Evolutionary conservation across 176 grass and related monocot genomes (phyloP).

Genomic region (Typha latifolia): DNA sequence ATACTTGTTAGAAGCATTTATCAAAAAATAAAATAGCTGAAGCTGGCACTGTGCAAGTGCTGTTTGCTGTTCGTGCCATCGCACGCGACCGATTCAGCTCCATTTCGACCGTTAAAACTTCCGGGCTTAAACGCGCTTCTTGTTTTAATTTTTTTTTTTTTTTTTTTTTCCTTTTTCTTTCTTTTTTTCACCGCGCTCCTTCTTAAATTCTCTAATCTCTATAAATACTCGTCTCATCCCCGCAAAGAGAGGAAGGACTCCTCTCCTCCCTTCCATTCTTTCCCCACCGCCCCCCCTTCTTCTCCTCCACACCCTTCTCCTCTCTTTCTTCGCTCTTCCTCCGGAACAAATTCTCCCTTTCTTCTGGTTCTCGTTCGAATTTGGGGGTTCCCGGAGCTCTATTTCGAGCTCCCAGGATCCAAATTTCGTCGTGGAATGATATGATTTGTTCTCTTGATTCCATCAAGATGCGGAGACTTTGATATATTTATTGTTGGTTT

Average conservation of each 20-base stretch:
- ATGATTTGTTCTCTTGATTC: too few species aligned
- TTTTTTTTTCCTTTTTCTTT: too few species aligned
- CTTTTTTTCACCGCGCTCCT: neutral
- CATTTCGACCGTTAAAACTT: neutral
- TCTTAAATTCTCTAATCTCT: constrained; percentile 6
- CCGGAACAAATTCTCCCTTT: neutral
- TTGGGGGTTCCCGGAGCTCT: constrained; percentile 49
- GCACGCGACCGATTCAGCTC: neutral
- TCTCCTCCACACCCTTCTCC: constrained; percentile 13
- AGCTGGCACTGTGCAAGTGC: too few species aligned
- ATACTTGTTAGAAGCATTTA: neutral
- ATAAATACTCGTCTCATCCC: constrained; percentile 13
- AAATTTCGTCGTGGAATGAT: neutral
- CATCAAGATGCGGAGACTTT: too few species aligned
- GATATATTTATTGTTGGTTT: too few species aligned
- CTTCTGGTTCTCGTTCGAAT: constrained; percentile 14
- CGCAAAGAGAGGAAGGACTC: constrained; percentile 16
- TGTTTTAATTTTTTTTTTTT: neutral
- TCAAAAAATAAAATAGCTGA: too few species aligned
- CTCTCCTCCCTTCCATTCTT: constrained; percentile 16
- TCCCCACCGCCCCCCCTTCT: neutral
- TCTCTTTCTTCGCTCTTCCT: constrained; percentile 9
- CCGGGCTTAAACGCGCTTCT: neutral
- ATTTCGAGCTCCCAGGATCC: constrained; percentile 33
- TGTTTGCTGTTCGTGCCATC: neutral